Evolutionary conservation across 768 basidiomycete species (phyloP), one percentile per base, ranked within the genome.

Genomic region (Fistulinella prunicolor): DNA sequence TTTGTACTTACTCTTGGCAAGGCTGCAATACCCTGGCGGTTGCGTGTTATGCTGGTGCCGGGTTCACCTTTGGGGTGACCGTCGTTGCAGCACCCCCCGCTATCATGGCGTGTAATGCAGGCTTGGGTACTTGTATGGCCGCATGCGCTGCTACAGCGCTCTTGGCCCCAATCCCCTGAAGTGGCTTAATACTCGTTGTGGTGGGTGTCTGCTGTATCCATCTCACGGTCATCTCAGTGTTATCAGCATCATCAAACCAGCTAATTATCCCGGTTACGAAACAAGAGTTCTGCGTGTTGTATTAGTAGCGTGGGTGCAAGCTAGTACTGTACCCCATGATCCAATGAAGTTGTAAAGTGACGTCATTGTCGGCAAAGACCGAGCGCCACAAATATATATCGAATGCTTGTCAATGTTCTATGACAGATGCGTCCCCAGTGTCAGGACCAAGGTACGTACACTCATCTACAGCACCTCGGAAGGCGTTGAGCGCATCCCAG

Each of bases 401-500:
- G n/a, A n/a, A n/a, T n/a, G n/a, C n/a, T n/a, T n/a, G n/a, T n/a
- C n/a, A n/a, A n/a, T n/a, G n/a, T n/a, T n/a, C n/a, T n/a, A n/a
- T n/a, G n/a, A n/a, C n/a, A n/a, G n/a, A n/a, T n/a, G n/a, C 9
- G 34, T 40, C 47, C 3, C 60, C 57, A 14, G 1, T 64, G 63
- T 37, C 63, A 65, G 38, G 45, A 44, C 9, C 30, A 62, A 62
- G 62, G 62, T 62, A 6, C n/a, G 60, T 47, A n/a, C 9, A n/a
- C 6, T 28, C 26, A 26, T 24, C 20, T 21, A 34, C 16, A n/a
- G 9, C 9, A 24, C 9, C 26, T 6, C 17, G 7, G 28, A 2
- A 12, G 7, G 10, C 47, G 43, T 28, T 24, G 16, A 38, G 20
- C 9, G 1, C 28, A 16, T 1, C 4, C 1, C 55, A 88, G 86